Conservation (phyloP, 805 yeast species). For the Wickerhamomyces strasburgensis region DNA sequence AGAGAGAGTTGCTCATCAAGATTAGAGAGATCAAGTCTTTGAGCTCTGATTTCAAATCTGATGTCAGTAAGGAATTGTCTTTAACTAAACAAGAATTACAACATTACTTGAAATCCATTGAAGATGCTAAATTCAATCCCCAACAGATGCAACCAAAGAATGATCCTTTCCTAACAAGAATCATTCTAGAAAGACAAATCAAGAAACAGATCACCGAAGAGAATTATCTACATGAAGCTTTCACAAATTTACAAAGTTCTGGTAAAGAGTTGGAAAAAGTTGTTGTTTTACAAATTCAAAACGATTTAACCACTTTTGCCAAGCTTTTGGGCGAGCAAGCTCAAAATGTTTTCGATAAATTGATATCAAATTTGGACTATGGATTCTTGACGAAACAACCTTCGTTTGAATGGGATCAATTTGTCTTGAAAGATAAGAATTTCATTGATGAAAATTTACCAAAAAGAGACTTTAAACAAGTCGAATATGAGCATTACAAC, state of each 20-base stretch:
- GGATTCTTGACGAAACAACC: constrained; percentile 78
- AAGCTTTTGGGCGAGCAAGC: constrained; percentile 69
- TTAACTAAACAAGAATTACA: constrained; percentile 55
- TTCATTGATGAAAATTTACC: constrained; percentile 62
- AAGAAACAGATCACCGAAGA: constrained; percentile 78
- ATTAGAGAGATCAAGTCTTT: constrained; percentile 82
- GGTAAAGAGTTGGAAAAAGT: constrained; percentile 87
- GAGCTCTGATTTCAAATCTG: constrained; percentile 79
- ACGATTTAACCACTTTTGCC: constrained; percentile 69
- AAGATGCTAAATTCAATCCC: constrained; percentile 45
- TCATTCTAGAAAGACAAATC: constrained; percentile 69
- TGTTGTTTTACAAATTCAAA: constrained; percentile 82
- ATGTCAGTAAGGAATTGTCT: constrained; percentile 62
- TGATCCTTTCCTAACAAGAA: constrained; percentile 80
- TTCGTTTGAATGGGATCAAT: constrained; percentile 83
- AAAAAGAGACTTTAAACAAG: constrained; percentile 55
- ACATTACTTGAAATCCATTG: constrained; percentile 57
- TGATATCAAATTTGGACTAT: constrained; percentile 59
- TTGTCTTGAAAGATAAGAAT: constrained; percentile 64
- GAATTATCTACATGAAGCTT: constrained; percentile 84
- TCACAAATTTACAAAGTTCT: constrained; percentile 75
- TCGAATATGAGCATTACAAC: constrained; percentile 61
- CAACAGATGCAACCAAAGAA: constrained; percentile 46
- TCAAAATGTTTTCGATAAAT: constrained; percentile 58
- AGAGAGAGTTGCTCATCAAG: constrained; percentile 73